Conservation (phyloP, 129 eudicot species). For the Lactuca saligna region DNA sequence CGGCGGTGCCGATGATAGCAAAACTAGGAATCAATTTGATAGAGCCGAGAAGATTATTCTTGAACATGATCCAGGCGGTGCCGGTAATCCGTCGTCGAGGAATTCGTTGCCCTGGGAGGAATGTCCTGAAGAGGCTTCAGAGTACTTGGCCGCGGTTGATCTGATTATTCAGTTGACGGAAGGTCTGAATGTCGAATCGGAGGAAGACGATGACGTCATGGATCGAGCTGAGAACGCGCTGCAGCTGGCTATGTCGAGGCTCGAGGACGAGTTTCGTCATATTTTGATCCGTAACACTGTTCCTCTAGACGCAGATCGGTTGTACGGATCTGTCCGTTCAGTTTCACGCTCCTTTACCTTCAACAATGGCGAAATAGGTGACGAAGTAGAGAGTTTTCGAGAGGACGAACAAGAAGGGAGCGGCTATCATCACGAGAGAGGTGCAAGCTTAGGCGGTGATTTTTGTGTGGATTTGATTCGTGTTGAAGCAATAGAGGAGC, state of each 20-base stretch:
- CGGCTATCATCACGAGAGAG: constrained; percentile 50
- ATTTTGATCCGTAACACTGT: constrained; percentile 51
- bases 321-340: constrained; percentile 51
- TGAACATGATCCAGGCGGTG: constrained; percentile 27
- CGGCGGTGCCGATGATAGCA: background rate
- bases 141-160: constrained; percentile 64
- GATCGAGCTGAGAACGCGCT: constrained; percentile 82
- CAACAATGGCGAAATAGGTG: constrained; percentile 30
- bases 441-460: constrained; percentile 69
- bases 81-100: constrained; percentile 19
- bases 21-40: constrained; percentile 33
- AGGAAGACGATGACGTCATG: constrained; percentile 15
- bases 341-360: constrained; percentile 28
- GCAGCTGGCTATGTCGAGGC: constrained; percentile 70
- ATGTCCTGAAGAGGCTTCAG: constrained; percentile 24
- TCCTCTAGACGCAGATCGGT: constrained; percentile 51
- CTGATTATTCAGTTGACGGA: constrained; percentile 53
- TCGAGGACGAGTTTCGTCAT: constrained; percentile 75
- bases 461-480: constrained; percentile 54
- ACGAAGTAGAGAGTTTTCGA: constrained; percentile 24
- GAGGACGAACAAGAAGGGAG: constrained; percentile 36
- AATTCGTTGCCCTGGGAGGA: constrained; percentile 28
- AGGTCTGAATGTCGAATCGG: constrained; percentile 28
- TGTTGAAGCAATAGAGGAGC: constrained; percentile 50
- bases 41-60: constrained; percentile 61